Conservation (phyloP, 2,329 filamentous ascomycete species). For the Cercospora berteroae region DNA sequence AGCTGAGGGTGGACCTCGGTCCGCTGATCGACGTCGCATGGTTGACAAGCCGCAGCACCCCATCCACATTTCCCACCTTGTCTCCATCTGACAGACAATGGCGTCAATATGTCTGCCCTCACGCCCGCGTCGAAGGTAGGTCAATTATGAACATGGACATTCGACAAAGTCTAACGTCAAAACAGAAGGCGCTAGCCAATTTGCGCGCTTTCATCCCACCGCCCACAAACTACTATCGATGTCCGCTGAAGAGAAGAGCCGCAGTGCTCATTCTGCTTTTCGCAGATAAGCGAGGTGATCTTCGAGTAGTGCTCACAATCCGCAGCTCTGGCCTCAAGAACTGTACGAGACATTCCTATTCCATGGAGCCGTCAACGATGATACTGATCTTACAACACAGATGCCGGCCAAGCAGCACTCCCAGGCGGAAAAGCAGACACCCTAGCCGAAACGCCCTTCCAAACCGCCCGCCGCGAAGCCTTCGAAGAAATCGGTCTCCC, state of each 20-base stretch:
- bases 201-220: conserved; percentile 57
- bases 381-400: conserved; percentile 45
- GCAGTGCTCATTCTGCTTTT: conserved; percentile 87
- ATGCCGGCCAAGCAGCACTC: conserved; percentile 49
- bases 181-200: conserved; percentile 52
- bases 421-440: conserved; percentile 55
- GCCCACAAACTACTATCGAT: conserved; percentile 56
- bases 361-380: background rate
- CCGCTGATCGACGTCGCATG: conserved; percentile 14
- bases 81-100: conserved; percentile 21
- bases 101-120: conserved; percentile 34
- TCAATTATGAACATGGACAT: background rate
- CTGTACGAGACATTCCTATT: conserved; percentile 43
- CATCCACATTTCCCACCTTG: conserved; percentile 6
- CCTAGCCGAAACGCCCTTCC: conserved; percentile 59
- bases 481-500: conserved; percentile 92
- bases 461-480: conserved; percentile 85
- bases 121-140: conserved; percentile 37
- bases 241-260: conserved; percentile 66
- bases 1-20: conserved; percentile 10
- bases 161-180: background rate
- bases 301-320: conserved; percentile 66
- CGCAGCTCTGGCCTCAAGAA: conserved; percentile 58
- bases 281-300: conserved; percentile 75
- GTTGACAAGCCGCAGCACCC: background rate